phyloP scores from a whole-genome alignment of 805 yeast genomes.

The Candida ulmi region DNA sequence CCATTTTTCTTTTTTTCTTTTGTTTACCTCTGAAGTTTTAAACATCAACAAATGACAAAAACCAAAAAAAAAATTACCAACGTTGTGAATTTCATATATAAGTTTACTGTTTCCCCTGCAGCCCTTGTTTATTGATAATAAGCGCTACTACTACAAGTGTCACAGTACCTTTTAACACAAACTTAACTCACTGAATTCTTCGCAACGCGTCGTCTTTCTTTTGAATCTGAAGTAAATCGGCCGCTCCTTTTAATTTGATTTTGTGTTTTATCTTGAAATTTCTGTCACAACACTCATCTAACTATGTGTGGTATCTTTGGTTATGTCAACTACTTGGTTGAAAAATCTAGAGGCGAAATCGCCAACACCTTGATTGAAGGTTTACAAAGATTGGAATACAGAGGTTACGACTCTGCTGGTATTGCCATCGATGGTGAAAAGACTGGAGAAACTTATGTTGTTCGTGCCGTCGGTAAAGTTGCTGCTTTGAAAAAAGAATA shows the following conservation, averaged over 20 bases:
- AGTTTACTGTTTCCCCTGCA: no score
- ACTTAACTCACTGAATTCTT: no score
- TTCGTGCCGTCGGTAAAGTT: conserved; percentile 91
- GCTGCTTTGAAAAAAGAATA: conserved; percentile 68
- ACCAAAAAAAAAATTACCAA: background rate
- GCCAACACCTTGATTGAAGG: conserved; percentile 86
- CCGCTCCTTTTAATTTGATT: background rate
- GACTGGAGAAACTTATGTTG: conserved; percentile 62
- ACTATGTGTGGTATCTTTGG: conserved; percentile 92
- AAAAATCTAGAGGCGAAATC: conserved; percentile 88
- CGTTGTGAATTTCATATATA: background rate
- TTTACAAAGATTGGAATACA: conserved; percentile 81
- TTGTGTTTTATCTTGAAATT: background rate
- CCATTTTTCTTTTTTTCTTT: background rate
- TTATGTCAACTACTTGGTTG: conserved; percentile 91
- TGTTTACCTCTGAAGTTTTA: background rate
- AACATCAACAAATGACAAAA: background rate
- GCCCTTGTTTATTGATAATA: no score
- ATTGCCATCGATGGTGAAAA: conserved; percentile 90
- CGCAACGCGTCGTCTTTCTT: no score
- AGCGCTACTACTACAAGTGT: no score
- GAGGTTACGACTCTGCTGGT: conserved; percentile 98
- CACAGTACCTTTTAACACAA: no score
- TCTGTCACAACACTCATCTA: background rate
- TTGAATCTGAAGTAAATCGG: no score